Conservation (phyloP, 306 rosid species). For the Prosopis cineraria region DNA sequence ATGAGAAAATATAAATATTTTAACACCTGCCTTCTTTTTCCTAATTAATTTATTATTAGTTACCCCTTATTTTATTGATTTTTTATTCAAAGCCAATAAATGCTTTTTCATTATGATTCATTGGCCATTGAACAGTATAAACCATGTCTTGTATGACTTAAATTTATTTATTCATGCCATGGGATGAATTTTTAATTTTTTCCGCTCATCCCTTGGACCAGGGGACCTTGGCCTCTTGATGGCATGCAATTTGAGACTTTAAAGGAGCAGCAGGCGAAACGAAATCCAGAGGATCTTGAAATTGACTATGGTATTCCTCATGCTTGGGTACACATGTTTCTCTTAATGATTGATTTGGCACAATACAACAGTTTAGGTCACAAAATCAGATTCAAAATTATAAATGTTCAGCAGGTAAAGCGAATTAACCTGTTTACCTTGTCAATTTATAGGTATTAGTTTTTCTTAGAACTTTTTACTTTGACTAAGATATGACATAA, state of each 20-base stretch:
- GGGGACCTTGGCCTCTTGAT: slow-evolving; percentile 90
- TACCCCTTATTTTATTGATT: no score
- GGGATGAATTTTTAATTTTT: slow-evolving; percentile 7
- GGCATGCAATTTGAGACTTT: slow-evolving; percentile 72
- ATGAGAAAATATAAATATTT: neutral
- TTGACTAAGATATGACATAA: neutral
- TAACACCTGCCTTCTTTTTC: neutral
- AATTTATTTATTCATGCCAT: neutral
- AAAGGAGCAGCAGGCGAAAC: slow-evolving; percentile 79
- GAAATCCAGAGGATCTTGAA: slow-evolving; percentile 83
- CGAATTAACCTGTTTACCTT: neutral
- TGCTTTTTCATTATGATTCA: neutral
- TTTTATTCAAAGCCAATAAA: slow-evolving; percentile 13
- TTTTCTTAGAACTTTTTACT: neutral
- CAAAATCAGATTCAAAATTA: neutral
- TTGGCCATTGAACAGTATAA: slow-evolving; percentile 17
- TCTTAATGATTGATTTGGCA: neutral
- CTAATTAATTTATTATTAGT: neutral
- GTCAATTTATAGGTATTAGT: neutral
- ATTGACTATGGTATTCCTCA: slow-evolving; percentile 63
- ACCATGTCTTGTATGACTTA: slow-evolving; percentile 18
- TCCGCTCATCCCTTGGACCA: slow-evolving; percentile 34
- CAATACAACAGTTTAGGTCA: neutral
- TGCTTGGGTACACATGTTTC: slow-evolving; percentile 17
- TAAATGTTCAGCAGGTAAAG: neutral